Percentiles rank a stretch among this genome's conserved stretches.
phyloP scores from a whole-genome alignment of 768 basidiomycete genomes.

The Mrakia blollopis region DNA sequence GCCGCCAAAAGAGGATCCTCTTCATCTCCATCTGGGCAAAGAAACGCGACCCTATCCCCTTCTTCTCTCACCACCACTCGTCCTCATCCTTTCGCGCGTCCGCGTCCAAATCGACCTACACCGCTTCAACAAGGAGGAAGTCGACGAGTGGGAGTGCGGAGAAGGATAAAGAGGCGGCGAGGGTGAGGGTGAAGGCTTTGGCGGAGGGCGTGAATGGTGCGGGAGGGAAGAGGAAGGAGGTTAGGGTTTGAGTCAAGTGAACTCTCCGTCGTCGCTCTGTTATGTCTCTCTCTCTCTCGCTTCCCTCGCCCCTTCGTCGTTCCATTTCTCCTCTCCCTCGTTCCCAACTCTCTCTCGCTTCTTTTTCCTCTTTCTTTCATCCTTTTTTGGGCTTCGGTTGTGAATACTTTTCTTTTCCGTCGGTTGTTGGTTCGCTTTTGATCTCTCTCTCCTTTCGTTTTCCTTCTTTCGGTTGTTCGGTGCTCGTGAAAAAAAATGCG shows the following conservation, averaged over 20 bases:
- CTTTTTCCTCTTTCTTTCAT: too few species aligned
- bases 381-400: too few species aligned
- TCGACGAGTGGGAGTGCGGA: not conserved
- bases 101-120: not conserved
- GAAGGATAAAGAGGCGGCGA: not conserved
- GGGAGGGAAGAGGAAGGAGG: slow-evolving; percentile 1
- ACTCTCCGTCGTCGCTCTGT: not conserved
- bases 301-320: too few species aligned
- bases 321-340: too few species aligned
- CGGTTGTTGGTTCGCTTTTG: not conserved
- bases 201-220: not conserved
- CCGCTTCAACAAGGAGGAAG: not conserved
- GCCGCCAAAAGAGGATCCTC: slow-evolving; percentile 28
- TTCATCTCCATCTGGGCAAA: slow-evolving; percentile 31
- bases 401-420: not conserved
- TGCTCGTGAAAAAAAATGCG: too few species aligned
- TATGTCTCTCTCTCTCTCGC: not conserved
- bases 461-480: not conserved
- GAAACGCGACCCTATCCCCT: slow-evolving; percentile 20
- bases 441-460: not conserved
- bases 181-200: not conserved
- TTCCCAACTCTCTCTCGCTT: too few species aligned
- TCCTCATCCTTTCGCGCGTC: not conserved
- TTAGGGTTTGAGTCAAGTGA: not conserved
- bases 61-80: slow-evolving; percentile 1